Conservation (phyloP, 495 filamentous ascomycete species). For the Rostrohypoxylon terebratum region DNA sequence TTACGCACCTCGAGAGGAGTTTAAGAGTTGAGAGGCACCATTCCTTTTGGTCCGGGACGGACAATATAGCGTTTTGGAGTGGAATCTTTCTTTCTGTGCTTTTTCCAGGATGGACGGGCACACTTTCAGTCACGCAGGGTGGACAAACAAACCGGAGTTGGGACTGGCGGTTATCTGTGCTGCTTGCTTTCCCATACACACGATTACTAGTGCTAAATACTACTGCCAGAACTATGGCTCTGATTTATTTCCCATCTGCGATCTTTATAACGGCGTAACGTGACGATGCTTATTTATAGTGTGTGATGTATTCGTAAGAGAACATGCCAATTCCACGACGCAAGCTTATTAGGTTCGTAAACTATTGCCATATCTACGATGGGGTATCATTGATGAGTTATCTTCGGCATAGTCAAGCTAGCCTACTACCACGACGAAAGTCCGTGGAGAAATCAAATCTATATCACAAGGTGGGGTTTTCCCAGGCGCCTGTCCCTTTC, state of each 20-base stretch:
- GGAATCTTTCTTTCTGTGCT: slow-evolving; percentile 4
- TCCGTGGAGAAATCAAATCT: slow-evolving; percentile 40
- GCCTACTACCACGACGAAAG: slow-evolving; percentile 17
- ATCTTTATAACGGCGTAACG: background rate
- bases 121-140: background rate
- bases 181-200: slow-evolving; percentile 8
- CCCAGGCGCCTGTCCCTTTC: slow-evolving; percentile 14
- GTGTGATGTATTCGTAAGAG: background rate
- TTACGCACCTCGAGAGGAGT: slow-evolving; percentile 32
- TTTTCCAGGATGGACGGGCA: slow-evolving; percentile 17
- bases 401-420: slow-evolving; percentile 18
- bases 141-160: slow-evolving; percentile 25
- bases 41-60: slow-evolving; percentile 17
- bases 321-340: background rate
- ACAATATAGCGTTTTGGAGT: background rate
- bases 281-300: background rate
- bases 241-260: background rate
- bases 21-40: slow-evolving; percentile 21
- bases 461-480: slow-evolving; percentile 19
- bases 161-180: slow-evolving; percentile 16
- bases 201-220: slow-evolving; percentile 18
- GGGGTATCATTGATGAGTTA: slow-evolving; percentile 31
- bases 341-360: background rate
- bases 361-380: slow-evolving; percentile 17
- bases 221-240: slow-evolving; percentile 20